These are phyloP conservation scores for Actinomortierella ambigua DNA, from an alignment of 371 early-diverging fungal species.

Conservation along the genomic window DNA sequence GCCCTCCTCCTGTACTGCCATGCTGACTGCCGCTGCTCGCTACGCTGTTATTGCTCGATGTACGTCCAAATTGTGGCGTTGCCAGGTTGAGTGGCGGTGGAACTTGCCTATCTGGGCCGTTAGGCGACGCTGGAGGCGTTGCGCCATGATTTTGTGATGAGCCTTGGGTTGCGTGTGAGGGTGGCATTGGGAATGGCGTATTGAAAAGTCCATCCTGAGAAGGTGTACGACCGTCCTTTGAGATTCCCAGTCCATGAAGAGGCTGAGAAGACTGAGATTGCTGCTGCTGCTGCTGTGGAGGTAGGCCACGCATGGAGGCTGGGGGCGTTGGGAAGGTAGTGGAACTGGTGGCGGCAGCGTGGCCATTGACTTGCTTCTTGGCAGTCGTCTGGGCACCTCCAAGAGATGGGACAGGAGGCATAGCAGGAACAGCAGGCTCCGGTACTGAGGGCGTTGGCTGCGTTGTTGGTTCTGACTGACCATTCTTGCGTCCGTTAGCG, in stretches of 20 bases:
- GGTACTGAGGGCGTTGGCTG: conserved; percentile 9
- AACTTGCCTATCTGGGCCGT: neutral
- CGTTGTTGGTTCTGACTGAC: conserved; percentile 5
- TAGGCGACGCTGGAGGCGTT: no score
- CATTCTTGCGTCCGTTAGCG: conserved; percentile 19
- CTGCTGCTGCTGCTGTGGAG: conserved; percentile 11
- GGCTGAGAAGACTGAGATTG: neutral
- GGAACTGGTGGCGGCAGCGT: neutral
- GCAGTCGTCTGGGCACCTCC: conserved; percentile 16
- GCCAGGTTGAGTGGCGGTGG: no score
- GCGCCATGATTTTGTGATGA: no score
- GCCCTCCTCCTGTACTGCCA: no score
- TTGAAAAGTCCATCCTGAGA: no score
- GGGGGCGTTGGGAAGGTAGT: neutral
- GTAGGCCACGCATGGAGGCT: conserved; percentile 14
- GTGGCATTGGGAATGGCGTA: no score
- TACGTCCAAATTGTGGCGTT: no score
- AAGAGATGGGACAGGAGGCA: conserved; percentile 18
- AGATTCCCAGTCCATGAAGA: conserved; percentile 21
- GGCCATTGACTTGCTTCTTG: conserved; percentile 16
- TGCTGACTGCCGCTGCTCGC: no score
- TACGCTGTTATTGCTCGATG: no score
- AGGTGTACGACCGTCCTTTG: neutral
- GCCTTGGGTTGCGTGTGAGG: no score
- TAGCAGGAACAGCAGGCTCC: conserved; percentile 17